phyloP scores from a whole-genome alignment of 2,329 filamentous ascomycete species.

The Xylariales sp. region DNA sequence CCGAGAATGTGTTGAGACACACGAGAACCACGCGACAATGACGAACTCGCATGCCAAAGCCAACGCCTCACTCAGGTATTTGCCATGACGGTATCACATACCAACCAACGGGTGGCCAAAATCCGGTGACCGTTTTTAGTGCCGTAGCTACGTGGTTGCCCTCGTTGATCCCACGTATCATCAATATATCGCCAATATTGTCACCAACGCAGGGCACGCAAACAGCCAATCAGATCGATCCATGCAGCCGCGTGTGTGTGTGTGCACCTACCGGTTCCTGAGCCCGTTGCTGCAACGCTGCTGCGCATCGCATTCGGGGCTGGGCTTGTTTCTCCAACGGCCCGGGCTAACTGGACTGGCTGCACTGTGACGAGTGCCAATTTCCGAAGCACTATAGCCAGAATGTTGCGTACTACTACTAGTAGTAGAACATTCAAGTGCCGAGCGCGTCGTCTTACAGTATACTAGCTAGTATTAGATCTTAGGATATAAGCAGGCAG shows the following conservation, averaged over 20 bases:
- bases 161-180: slow-evolving; percentile 19
- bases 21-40: slow-evolving; percentile 13
- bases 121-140: not conserved
- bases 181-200: slow-evolving; percentile 4
- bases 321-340: not conserved
- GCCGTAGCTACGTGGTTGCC: slow-evolving; percentile 15
- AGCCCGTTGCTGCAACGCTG: slow-evolving; percentile 1
- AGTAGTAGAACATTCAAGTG: not conserved
- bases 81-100: slow-evolving; percentile 16
- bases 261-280: no score
- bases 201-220: not conserved
- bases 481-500: not conserved
- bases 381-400: slow-evolving; percentile 27
- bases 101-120: not conserved
- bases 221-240: slow-evolving; percentile 10
- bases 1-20: not conserved
- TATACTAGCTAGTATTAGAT: not conserved
- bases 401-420: not conserved
- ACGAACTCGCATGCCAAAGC: slow-evolving; percentile 19
- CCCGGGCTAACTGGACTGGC: not conserved
- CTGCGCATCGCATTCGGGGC: no score
- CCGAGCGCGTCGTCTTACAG: no score
- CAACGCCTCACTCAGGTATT: not conserved
- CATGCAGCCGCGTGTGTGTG: not conserved
- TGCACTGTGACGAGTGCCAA: slow-evolving; percentile 21